Percentiles rank a stretch among this genome's conserved stretches.
phyloP scores from a whole-genome alignment of 2,329 filamentous ascomycete species.

The Ascochyta pisi region DNA sequence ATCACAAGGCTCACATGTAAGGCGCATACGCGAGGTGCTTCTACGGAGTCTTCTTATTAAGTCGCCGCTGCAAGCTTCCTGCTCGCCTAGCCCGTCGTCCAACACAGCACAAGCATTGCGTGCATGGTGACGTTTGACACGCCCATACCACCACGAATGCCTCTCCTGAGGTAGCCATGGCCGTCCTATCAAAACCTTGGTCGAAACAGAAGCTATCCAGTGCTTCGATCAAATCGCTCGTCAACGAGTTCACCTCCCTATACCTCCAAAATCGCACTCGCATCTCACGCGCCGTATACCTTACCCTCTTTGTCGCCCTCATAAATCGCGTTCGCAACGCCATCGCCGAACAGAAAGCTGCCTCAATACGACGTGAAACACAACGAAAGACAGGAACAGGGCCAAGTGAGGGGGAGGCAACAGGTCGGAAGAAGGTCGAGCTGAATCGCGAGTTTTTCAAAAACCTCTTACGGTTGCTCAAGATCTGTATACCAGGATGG shows the following conservation, averaged over 20 bases:
- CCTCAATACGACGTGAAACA: conserved; percentile 69
- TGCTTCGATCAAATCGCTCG: conserved; percentile 44
- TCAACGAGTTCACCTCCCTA: conserved; percentile 47
- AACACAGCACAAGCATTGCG: neutral
- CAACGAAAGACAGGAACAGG: conserved; percentile 57
- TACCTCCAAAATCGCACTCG: conserved; percentile 51
- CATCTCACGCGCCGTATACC: conserved; percentile 52
- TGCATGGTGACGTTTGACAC: conserved; percentile 11
- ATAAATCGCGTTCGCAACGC: conserved; percentile 87
- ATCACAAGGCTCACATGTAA: conserved; percentile 18
- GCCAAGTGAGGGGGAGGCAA: conserved; percentile 46
- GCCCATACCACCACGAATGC: conserved; percentile 20
- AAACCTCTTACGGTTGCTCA: conserved; percentile 77
- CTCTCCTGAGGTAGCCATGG: conserved; percentile 43
- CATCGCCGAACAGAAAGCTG: conserved; percentile 90
- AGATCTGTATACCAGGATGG: conserved; percentile 90
- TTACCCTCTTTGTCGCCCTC: conserved; percentile 51
- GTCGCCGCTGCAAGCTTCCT: neutral
- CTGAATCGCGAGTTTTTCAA: conserved; percentile 87
- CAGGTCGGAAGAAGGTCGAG: conserved; percentile 78
- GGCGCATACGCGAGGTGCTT: conserved; percentile 1
- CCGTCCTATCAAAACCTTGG: conserved; percentile 51
- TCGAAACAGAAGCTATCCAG: conserved; percentile 39
- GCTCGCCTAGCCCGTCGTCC: neutral
- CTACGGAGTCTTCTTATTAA: neutral